Base-by-base conservation (phyloP, 2,329 filamentous ascomycete genomes). In the Cyanodermella asteris region DNA sequence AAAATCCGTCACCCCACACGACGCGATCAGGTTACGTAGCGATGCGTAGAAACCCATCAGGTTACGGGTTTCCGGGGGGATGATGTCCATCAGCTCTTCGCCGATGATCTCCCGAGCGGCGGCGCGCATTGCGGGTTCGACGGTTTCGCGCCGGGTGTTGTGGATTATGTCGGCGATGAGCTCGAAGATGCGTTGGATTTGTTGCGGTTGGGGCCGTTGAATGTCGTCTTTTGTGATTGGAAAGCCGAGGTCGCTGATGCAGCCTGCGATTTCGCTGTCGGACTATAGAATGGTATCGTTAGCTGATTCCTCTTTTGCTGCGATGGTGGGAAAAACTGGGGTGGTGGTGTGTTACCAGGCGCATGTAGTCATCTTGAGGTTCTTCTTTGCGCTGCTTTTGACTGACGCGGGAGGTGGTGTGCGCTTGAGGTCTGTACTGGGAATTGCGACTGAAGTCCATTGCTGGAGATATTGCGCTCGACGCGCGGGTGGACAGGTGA, bases 131-230 rank as follows among this genome's bases (percentile, higher is more conserved):
- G 82, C 81, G 7, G 87, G 87, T 44, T 91, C 81, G 32, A 97
- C 75, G 5, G 81, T 80, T 37, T 91, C 81, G 38, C 81, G 75
- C 18, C 82, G 93, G 27, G 77, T 73, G 52, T 91, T 93, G 56
- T 93, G 78, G 15, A 94, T 64, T 11, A 93, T 60, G 44, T 93
- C 82, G 30, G 81, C 82, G 38, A 97, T 87, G 74, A 81, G 91
- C 59, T 97, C 87, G 44, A 94, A 91, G 26, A 97, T 81, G 58
- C 87, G 81, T 50, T 97, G 87, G 27, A 94, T 82, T 42, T 91
- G 81, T 31, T 84, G 67, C 3, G 87, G 74, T 39, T 91, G 91
- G 5, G 87, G 87, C 44, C 93, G 94, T 39, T 84, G 71, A 20
- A 97, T 63, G 50, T 97, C 84, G 32, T 74, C 66, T 11, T 82